Base-by-base conservation (phyloP, 768 basidiomycete species). In the Amanita pallidorosea region DNA sequence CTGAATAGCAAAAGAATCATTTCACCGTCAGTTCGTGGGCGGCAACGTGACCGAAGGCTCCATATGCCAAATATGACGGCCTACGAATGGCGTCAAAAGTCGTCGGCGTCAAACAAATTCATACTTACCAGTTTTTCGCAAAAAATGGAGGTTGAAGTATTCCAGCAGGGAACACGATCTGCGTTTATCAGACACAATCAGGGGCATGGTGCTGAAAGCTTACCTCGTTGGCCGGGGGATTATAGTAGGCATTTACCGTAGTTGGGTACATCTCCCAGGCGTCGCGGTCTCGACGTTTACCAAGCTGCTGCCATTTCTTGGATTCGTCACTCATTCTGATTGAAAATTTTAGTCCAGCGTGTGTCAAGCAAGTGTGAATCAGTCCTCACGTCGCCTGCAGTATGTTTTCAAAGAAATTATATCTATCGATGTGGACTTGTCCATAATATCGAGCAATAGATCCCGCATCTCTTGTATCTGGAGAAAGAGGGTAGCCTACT, bases 121-220 rank as follows among this genome's bases (percentile, higher is more conserved):
- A 22, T 18, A 41, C 36, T 17, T 17, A 52, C 87, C 91, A 95
- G 50, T 80, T 72, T 47, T 77, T 70, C 4, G 77, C 78, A 72
- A 93, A 97, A 77, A 93, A 97, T 0, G 94, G 94, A 2, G 89
- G 84, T 55, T 85, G 90, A 15, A 98, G 68, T 59, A 98, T 93
- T 22, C 96, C 96, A 18, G 96, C 95, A 7, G 96, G 94, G 70
- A 99, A 97, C 18, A 92, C 89, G 47, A 94, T 92, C 84, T 89
- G 22, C 17, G 18, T 17, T 20, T n/a, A 25, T 34, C 20, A 47
- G 27, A 42, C 17, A 45, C 25, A 15, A 22, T 8, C 52, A 51
- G 22, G 8, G 18, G 47, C 67, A 35, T 53, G 3, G 23, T 18
- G 0, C 12, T 33, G 11, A 11, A 42, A 18, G 3, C 31, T 12